phyloP scores from a whole-genome alignment of 768 basidiomycete genomes.

The Podaxis sp. region DNA sequence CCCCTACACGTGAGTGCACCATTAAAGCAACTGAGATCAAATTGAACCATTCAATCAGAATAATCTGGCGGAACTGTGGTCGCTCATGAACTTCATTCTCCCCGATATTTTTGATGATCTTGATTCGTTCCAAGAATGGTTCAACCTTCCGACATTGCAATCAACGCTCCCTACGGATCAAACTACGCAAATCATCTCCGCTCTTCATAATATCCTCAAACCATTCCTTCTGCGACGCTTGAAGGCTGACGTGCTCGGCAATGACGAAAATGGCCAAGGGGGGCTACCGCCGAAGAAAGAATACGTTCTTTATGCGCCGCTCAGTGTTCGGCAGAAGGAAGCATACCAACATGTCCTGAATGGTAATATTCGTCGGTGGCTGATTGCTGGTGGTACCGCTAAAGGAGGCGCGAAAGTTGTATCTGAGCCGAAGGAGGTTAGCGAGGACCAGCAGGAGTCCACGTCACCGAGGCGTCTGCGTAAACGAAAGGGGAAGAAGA shows the following conservation, averaged over 20 bases:
- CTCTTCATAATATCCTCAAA: constrained; percentile 88
- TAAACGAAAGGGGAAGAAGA: constrained; percentile 37
- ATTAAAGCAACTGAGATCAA: background rate
- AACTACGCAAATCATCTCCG: constrained; percentile 66
- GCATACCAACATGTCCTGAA: constrained; percentile 80
- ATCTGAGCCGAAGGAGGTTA: constrained; percentile 16
- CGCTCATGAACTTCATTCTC: constrained; percentile 91
- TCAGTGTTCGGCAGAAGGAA: constrained; percentile 80
- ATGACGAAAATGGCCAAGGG: constrained; percentile 21
- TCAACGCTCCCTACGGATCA: constrained; percentile 55
- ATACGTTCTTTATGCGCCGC: constrained; percentile 90
- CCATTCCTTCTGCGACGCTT: constrained; percentile 93
- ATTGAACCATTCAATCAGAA: constrained; percentile 60
- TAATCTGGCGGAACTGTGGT: constrained; percentile 93
- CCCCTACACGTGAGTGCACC: constrained; percentile 77
- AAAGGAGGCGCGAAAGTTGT: constrained; percentile 19
- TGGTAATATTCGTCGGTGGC: constrained; percentile 67
- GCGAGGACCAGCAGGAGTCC: constrained; percentile 21
- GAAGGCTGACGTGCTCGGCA: constrained; percentile 81
- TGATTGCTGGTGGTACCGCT: constrained; percentile 39
- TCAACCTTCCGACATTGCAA: constrained; percentile 69
- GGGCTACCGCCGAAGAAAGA: constrained; percentile 87
- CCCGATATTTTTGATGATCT: constrained; percentile 92
- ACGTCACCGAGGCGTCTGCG: constrained; percentile 31
- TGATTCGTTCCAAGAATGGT: constrained; percentile 91